Evolutionary conservation across 2,329 filamentous ascomycete genomes (phyloP).

Genomic region (Pleurostoma richardsiae): DNA sequence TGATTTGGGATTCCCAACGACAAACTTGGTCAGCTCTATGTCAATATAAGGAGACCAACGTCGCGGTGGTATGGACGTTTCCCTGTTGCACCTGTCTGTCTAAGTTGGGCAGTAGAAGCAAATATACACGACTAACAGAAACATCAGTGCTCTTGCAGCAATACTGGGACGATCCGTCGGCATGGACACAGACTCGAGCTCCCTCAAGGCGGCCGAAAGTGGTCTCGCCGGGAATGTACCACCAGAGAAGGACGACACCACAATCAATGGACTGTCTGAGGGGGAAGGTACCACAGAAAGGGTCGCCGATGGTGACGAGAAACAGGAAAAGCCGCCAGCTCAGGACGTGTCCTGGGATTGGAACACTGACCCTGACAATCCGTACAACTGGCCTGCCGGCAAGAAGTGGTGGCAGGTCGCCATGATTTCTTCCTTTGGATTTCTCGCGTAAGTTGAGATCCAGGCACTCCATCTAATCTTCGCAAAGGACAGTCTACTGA

Average conservation of each 20-base stretch:
- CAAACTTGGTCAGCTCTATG: no score
- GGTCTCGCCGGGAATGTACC: not conserved
- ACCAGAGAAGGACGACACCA: not conserved
- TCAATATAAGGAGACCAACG: no score
- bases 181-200: not conserved
- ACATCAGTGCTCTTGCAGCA: no score
- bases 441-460: constrained; percentile 30
- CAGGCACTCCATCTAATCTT: not conserved
- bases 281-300: not conserved
- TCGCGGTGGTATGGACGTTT: no score
- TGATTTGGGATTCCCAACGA: no score
- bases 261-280: not conserved
- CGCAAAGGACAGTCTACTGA: not conserved
- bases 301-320: not conserved
- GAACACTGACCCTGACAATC: constrained; percentile 37
- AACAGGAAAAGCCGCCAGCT: not conserved
- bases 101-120: no score
- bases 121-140: no score
- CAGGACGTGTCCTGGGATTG: constrained; percentile 18
- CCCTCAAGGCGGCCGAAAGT: not conserved
- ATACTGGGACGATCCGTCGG: no score
- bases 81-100: no score
- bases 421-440: constrained; percentile 30
- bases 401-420: constrained; percentile 33
- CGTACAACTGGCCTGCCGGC: constrained; percentile 42